A percentile compares a stretch with the other conserved stretches of the same genome.
phyloP scores from a whole-genome alignment of 2,329 filamentous ascomycete species.

The Alternaria conjuncta region DNA sequence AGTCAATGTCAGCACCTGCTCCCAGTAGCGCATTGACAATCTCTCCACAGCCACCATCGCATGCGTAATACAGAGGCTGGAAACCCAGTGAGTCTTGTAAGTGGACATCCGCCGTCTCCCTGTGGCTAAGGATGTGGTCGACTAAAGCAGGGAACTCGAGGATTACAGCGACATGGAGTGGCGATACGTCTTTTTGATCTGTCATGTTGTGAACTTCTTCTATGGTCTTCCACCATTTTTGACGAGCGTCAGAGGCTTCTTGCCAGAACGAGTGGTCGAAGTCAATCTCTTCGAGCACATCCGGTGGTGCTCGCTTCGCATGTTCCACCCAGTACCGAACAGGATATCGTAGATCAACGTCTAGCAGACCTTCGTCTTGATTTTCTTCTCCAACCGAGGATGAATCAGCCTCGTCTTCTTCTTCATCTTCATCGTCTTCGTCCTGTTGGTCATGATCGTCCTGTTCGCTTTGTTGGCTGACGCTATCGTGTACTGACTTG shows the following conservation, averaged over 20 bases:
- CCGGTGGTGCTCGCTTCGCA: slow-evolving; percentile 23
- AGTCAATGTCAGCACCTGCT: slow-evolving; percentile 23
- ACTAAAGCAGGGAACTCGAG: slow-evolving; percentile 24
- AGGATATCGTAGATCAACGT: slow-evolving; percentile 23
- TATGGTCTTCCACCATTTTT: slow-evolving; percentile 26
- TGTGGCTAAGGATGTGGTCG: slow-evolving; percentile 21
- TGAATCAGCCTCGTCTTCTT: background rate
- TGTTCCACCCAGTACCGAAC: slow-evolving; percentile 33
- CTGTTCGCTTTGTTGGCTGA: background rate
- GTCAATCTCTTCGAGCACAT: slow-evolving; percentile 31
- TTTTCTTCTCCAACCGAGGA: slow-evolving; percentile 1
- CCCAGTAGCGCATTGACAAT: slow-evolving; percentile 23
- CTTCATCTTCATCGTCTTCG: background rate
- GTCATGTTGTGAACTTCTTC: slow-evolving; percentile 15
- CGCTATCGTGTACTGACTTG: background rate
- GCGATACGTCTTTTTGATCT: slow-evolving; percentile 17
- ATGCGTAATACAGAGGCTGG: slow-evolving; percentile 31
- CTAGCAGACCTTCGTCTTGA: slow-evolving; percentile 2
- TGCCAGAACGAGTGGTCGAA: slow-evolving; percentile 24
- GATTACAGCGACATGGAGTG: slow-evolving; percentile 28
- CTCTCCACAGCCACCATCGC: slow-evolving; percentile 19
- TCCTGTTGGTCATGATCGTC: background rate
- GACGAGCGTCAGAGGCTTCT: slow-evolving; percentile 14
- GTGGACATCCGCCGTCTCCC: slow-evolving; percentile 16
- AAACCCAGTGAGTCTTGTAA: slow-evolving; percentile 25